Base-by-base conservation (phyloP, 768 basidiomycete species). In the Coprinopsis sp. region DNA sequence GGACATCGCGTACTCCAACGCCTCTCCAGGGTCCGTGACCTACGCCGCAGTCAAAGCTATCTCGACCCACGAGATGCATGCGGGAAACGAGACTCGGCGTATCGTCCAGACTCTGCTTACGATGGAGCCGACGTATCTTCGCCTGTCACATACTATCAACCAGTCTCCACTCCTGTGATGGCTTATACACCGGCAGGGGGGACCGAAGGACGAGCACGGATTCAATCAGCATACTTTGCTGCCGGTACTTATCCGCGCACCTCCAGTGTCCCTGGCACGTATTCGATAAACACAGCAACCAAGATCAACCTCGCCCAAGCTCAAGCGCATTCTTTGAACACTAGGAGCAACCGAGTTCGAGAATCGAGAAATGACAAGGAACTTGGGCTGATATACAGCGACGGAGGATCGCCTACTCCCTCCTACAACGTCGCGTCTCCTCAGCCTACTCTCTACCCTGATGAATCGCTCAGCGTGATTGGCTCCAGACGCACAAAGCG, bases 201-300 rank as follows among this genome's bases (percentile, higher is more conserved):
- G 11, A 46, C 49, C 18, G 78, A 76, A 46, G 80, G 84, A 30
- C 79, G 85, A 29, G 77, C 75, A 37, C 77, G 76, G 28, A 81
- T 87, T 53, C 83, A 85, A 59, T 84, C 84, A 7, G 74, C 82
- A 5, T 84, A 87, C 56, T 80, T 78, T 48, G 73, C 76, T 7
- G 70, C 76, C 3, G 71, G 77, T 5, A 61, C 70, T 30, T 75
- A 79, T 62, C 73, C 76, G 56, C 79, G 79, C 33, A 67, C 69
- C 22, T 83, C 82, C 12, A 66, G 69, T 16, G 63, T 73, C 33
- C 67, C 71, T 25, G 51, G 66, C 19, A 58, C 67, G 10, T 64
- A 57, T 59, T 71, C 60, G 52, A 70, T 50, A 65, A 56, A 62
- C 52, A 43, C 64, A 52, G 55, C 66, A 36, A 64, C 67, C 10